phyloP scores from a whole-genome alignment of 805 yeast genomes.

The Myxozyma mucilagina region DNA sequence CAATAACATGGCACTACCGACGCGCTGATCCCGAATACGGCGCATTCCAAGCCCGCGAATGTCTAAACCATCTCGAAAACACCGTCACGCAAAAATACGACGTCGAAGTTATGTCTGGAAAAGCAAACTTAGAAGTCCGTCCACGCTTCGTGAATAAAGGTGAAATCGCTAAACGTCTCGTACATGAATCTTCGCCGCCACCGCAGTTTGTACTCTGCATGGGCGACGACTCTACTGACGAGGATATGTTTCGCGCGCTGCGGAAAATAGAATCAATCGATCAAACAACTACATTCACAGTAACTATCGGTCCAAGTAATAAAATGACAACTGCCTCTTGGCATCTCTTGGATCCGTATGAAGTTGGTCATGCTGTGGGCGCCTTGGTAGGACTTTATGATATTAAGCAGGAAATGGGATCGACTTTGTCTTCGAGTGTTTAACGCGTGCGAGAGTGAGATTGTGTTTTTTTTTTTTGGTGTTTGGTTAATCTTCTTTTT shows the following conservation, averaged over 20 bases:
- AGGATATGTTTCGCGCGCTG: conserved; percentile 89
- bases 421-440: neutral
- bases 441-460: neutral
- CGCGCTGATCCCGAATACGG: conserved; percentile 94
- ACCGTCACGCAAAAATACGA: conserved; percentile 67
- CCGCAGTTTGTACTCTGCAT: conserved; percentile 72
- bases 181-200: conserved; percentile 45
- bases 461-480: neutral
- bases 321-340: conserved; percentile 83
- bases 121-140: conserved; percentile 96
- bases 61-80: conserved; percentile 61
- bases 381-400: conserved; percentile 77
- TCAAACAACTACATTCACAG: conserved; percentile 52
- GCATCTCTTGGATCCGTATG: conserved; percentile 78
- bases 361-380: conserved; percentile 82
- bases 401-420: conserved; percentile 20
- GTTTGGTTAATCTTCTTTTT: neutral
- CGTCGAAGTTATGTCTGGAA: conserved; percentile 94
- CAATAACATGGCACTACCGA: conserved; percentile 97
- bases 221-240: conserved; percentile 97
- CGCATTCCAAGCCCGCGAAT: conserved; percentile 73
- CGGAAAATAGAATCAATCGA: conserved; percentile 56
- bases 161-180: conserved; percentile 83
- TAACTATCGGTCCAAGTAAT: conserved; percentile 90
- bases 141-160: conserved; percentile 95